A percentile compares a stretch with the other conserved stretches of the same genome.
phyloP scores from a whole-genome alignment of 441 rosid species.

The Erodium moschatum region DNA sequence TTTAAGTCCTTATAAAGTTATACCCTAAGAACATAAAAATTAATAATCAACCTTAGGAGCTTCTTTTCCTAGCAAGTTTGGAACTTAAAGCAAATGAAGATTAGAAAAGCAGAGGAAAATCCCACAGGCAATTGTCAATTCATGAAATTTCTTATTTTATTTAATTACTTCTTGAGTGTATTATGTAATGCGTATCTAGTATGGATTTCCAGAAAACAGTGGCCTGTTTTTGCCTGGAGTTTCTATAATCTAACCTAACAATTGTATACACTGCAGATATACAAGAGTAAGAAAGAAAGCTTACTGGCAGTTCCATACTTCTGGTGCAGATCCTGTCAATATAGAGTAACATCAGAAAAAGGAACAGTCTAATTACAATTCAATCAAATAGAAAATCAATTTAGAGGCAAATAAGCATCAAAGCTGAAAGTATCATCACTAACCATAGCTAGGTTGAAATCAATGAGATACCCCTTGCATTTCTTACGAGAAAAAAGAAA shows the following conservation, averaged over 20 bases:
- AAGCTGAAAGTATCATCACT: constrained; percentile 26
- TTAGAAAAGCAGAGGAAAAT: not conserved
- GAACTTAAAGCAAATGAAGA: not conserved
- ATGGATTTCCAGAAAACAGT: constrained; percentile 1
- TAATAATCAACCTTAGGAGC: not conserved
- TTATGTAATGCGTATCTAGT: not conserved
- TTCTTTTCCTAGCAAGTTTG: not conserved
- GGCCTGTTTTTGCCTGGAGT: not conserved
- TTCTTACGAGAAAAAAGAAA: constrained; percentile 78
- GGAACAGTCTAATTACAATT: not conserved
- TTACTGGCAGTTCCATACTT: constrained; percentile 54
- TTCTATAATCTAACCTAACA: not conserved
- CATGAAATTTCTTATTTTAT: not conserved
- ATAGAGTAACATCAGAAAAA: constrained; percentile 17
- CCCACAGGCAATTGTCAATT: not conserved
- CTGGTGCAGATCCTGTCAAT: constrained; percentile 71
- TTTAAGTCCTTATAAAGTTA: not conserved
- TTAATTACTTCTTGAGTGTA: not conserved
- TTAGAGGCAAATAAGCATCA: not conserved
- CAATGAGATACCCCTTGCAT: constrained; percentile 75
- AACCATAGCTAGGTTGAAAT: constrained; percentile 93
- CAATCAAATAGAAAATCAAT: not conserved
- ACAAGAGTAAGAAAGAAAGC: constrained; percentile 18
- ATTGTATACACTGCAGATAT: not conserved
- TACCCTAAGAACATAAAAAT: not conserved